phyloP scores from a whole-genome alignment of 169 alveolate species.

The Babesia bigemina region DNA sequence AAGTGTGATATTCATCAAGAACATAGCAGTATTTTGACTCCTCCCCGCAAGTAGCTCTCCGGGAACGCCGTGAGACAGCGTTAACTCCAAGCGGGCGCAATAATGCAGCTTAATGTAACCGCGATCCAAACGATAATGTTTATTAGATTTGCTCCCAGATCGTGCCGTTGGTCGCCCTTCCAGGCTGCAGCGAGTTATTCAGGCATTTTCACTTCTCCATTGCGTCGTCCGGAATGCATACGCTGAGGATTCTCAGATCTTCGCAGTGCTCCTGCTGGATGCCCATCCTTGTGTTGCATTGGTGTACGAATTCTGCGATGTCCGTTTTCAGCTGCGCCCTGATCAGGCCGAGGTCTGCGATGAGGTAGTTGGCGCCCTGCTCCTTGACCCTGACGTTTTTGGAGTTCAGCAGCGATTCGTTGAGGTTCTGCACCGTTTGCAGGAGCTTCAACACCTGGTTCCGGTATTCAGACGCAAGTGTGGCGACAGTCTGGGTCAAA shows the following conservation, averaged over 20 bases:
- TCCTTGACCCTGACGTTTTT: slow-evolving; percentile 27
- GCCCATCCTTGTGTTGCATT: slow-evolving; percentile 30
- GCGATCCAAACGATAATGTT: no score
- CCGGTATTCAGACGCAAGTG: slow-evolving; percentile 39
- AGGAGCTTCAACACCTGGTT: slow-evolving; percentile 34
- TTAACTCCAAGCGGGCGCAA: no score
- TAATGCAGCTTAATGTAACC: no score
- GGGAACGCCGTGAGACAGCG: no score
- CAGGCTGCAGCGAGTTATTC: no score
- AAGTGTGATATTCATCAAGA: no score
- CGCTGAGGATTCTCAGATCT: slow-evolving; percentile 7
- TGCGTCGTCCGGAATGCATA: neutral
- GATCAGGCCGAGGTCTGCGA: slow-evolving; percentile 45
- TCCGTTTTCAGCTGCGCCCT: slow-evolving; percentile 43
- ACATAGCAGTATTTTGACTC: no score
- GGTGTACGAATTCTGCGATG: slow-evolving; percentile 37
- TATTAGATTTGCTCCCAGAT: no score
- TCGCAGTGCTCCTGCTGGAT: slow-evolving; percentile 19
- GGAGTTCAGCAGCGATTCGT: slow-evolving; percentile 46
- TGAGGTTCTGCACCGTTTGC: slow-evolving; percentile 53
- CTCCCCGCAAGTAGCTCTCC: no score
- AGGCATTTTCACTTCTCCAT: no score
- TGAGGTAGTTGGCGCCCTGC: slow-evolving; percentile 46
- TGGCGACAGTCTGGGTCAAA: slow-evolving; percentile 46
- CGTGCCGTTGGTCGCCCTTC: no score